Base-by-base conservation (phyloP, 2,329 filamentous ascomycete species). In the Cordyceps tenuipes region DNA sequence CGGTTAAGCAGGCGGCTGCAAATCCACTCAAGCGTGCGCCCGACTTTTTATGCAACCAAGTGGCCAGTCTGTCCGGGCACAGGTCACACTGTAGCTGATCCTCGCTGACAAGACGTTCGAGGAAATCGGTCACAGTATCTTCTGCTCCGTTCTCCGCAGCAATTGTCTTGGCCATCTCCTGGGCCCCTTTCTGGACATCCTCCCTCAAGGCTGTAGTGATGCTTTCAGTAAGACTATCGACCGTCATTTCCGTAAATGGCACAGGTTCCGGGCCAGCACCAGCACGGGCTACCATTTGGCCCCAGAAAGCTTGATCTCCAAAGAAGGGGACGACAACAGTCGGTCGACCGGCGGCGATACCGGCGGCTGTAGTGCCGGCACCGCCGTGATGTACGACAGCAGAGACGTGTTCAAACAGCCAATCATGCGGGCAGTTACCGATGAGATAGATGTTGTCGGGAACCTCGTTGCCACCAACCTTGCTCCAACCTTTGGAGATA, bases 291-390 rank as follows among this genome's bases (percentile, higher is more conserved):
- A 86, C 78, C 76, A 87, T 87, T 9, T 80, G 76, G 2, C 84
- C 84, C 84, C 84, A 87, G 64, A 87, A 87, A 2, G 83, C 81
- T 66, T 87, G 84, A 63, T 72, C 85, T 9, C 84, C 84, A 63
- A 87, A 88, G 71, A 87, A 88, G 0, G 84, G 84, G 0, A 87
- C 82, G 23, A 88, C 81, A 68, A 86, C 82, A 1, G 84, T 86
- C 0, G 84, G 84, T 48, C 77, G 79, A 1, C 79, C 84, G 54
- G 77, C 80, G 58, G 82, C 81, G 10, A 87, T 74, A 1, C 84
- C 84, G 19, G 83, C 83, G 1, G 85, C 85, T 1, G 83, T 86
- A 0, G 85, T 87, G 3, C 85, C 85, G 1, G 85, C 85, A 17
- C 84, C 84, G 8, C 84, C 84, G 62, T 87, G 84, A 63, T 87